A percentile compares a stretch with the other conserved stretches of the same genome.
Evolutionary conservation across 139 green algal genomes (phyloP).

Genomic region (Chlamydomonas sp.): DNA sequence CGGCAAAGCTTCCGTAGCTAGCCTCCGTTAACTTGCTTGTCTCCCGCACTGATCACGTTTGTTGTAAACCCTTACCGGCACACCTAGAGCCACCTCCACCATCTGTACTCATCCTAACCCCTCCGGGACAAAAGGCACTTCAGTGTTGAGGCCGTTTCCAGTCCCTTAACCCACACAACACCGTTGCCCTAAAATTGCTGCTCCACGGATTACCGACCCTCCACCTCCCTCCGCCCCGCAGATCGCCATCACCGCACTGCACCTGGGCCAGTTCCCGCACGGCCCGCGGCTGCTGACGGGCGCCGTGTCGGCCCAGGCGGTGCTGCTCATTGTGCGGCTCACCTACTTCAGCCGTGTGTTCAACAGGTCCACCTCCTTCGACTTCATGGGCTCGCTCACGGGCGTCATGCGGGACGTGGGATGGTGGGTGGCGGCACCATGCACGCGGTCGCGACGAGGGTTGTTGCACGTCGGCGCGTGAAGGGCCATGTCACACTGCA

Average conservation of each 20-base stretch:
- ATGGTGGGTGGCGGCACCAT: not conserved
- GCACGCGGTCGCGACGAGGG: too few relatives aligned
- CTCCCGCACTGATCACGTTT: too few relatives aligned
- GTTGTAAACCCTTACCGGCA: too few relatives aligned
- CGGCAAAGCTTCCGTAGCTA: too few relatives aligned
- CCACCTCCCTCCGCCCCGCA: not conserved
- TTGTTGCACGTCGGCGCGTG: too few relatives aligned
- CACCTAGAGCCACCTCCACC: too few relatives aligned
- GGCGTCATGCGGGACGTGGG: not conserved
- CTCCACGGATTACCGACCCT: not conserved
- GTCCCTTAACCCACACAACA: too few relatives aligned
- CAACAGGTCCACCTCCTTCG: conserved; percentile 45
- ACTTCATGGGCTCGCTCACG: conserved; percentile 51
- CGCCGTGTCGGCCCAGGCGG: conserved; percentile 54
- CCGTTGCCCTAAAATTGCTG: not conserved
- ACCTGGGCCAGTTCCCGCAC: conserved; percentile 40
- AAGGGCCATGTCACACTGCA: too few relatives aligned
- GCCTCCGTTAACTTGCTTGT: too few relatives aligned
- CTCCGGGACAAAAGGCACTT: not conserved
- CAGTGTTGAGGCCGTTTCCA: not conserved
- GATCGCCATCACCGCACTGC: conserved; percentile 55
- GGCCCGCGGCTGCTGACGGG: conserved; percentile 46
- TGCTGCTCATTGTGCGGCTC: conserved; percentile 56
- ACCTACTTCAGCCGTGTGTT: conserved; percentile 63
- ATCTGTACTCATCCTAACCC: too few relatives aligned